Conservation (phyloP, 2,329 filamentous ascomycete species). For the Cercospora sojina region DNA sequence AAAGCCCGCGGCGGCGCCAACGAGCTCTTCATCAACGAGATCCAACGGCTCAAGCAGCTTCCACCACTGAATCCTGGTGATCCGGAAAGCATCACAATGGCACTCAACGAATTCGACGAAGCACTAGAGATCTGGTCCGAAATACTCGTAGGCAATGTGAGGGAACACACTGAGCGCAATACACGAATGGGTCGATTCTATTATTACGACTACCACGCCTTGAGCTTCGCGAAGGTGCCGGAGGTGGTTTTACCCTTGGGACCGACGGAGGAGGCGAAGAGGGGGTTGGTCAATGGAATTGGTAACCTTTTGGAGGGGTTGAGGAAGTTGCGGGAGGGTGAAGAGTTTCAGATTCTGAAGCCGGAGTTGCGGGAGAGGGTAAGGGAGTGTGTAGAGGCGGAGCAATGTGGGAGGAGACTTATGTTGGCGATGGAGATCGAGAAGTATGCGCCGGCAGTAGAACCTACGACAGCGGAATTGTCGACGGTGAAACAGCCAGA, state of each 20-base stretch:
- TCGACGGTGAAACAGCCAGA: not conserved
- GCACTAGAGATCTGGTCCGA: not conserved
- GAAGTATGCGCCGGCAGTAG: not conserved
- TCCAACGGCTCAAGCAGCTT: not conserved
- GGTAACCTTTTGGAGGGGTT: not conserved
- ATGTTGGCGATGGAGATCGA: not conserved
- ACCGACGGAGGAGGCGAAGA: not conserved
- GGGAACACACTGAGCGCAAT: too few species aligned
- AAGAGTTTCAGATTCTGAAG: not conserved
- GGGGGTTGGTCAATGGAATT: not conserved
- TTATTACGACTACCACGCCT: not conserved
- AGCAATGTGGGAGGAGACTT: not conserved
- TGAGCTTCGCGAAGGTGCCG: not conserved
- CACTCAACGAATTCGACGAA: not conserved
- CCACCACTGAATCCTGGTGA: not conserved
- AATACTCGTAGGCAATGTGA: not conserved
- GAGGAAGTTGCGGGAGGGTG: not conserved
- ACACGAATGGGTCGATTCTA: not conserved
- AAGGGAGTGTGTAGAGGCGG: not conserved
- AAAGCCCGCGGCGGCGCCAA: not conserved
- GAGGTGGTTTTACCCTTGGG: not conserved
- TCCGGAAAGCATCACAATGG: not conserved
- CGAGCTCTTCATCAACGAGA: not conserved
- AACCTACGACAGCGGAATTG: too few species aligned
- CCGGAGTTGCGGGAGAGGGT: not conserved